phyloP scores from a whole-genome alignment of 768 basidiomycete genomes.

The Russula abietina region DNA sequence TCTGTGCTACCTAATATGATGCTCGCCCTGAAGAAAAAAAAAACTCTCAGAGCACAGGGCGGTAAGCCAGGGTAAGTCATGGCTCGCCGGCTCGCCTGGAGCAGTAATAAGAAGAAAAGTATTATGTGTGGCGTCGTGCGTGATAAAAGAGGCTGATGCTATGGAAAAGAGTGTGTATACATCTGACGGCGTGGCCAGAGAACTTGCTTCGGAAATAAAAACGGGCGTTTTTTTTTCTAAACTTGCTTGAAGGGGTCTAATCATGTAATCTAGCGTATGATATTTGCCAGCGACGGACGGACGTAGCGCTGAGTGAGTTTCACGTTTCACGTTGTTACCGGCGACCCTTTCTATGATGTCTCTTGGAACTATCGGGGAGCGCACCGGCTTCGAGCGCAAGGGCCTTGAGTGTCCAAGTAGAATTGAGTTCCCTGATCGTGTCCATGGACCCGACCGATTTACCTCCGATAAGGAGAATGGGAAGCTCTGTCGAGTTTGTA shows the following conservation, averaged over 20 bases:
- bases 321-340: too few relatives aligned
- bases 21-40: neutral
- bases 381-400: slow-evolving; percentile 53
- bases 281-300: slow-evolving; percentile 10
- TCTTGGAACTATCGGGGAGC: slow-evolving; percentile 47
- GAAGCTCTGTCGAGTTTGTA: slow-evolving; percentile 48
- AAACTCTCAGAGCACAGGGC: neutral
- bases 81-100: neutral
- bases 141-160: neutral
- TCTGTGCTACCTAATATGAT: neutral
- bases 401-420: slow-evolving; percentile 46
- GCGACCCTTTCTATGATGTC: slow-evolving; percentile 33
- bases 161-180: neutral
- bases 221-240: neutral
- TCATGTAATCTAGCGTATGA: slow-evolving; percentile 7
- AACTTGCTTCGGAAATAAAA: neutral
- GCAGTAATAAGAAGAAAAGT: neutral
- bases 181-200: neutral
- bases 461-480: slow-evolving; percentile 66
- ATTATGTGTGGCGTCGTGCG: neutral
- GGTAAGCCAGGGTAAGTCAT: neutral
- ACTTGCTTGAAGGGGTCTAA: neutral
- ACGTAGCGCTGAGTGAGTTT: too few relatives aligned
- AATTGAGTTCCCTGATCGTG: slow-evolving; percentile 46
- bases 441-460: slow-evolving; percentile 46